Conservation (phyloP, 768 basidiomycete genomes). For the Lenzites betulinus region DNA sequence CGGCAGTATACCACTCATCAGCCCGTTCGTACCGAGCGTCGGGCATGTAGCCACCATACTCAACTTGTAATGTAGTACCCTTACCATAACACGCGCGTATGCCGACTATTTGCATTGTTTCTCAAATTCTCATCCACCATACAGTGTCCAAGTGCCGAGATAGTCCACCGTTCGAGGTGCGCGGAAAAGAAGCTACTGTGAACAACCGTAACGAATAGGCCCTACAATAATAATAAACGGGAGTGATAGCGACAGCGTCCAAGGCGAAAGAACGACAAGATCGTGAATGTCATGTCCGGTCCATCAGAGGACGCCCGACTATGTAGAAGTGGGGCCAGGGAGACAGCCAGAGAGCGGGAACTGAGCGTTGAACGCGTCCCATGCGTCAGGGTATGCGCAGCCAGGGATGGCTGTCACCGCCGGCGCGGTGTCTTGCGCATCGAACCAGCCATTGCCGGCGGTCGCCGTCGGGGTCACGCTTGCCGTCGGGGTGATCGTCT, state of each 20-base stretch:
- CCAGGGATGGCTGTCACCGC: slow-evolving; percentile 63
- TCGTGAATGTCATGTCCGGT: background rate
- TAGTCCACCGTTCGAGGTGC: background rate
- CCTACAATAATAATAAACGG: background rate
- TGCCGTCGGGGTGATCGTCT: slow-evolving; percentile 44
- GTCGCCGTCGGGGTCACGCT: slow-evolving; percentile 46
- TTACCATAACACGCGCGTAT: no score
- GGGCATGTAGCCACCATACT: background rate
- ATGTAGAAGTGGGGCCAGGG: slow-evolving; percentile 1
- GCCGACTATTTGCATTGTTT: no score
- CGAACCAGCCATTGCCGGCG: slow-evolving; percentile 56
- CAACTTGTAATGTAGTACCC: background rate
- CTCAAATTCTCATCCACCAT: no score
- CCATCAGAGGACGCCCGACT: background rate
- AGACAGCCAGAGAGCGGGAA: slow-evolving; percentile 31
- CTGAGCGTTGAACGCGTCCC: slow-evolving; percentile 44
- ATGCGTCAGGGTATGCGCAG: slow-evolving; percentile 63
- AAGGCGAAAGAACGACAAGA: background rate
- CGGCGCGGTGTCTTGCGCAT: slow-evolving; percentile 45
- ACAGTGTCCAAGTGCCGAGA: background rate
- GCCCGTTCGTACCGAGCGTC: background rate
- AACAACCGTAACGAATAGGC: background rate
- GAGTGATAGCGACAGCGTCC: background rate
- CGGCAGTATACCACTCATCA: no score
- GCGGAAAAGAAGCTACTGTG: background rate